phyloP scores from a whole-genome alignment of 75 land plant genomes.

The Picea glauca region DNA sequence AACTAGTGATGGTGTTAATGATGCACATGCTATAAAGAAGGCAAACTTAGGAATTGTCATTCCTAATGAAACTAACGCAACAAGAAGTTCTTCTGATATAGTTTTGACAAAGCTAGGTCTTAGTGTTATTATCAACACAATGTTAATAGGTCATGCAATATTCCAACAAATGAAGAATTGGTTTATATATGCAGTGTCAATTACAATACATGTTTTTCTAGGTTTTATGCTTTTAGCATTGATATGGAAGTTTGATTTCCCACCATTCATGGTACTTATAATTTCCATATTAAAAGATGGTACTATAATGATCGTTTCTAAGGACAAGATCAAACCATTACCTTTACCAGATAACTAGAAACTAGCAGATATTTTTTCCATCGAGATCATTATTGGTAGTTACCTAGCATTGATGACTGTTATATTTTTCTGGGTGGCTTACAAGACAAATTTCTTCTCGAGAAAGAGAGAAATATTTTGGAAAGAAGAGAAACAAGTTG shows the following conservation, averaged over 20 bases:
- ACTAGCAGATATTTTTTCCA: slow-evolving; percentile 64
- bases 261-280: slow-evolving; percentile 34
- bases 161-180: no score
- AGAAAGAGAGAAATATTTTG: slow-evolving; percentile 12
- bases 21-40: slow-evolving; percentile 92
- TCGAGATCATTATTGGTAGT: slow-evolving; percentile 56
- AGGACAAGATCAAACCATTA: no score
- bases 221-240: no score
- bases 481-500: no score
- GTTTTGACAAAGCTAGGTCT: slow-evolving; percentile 93
- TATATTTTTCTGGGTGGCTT: slow-evolving; percentile 54
- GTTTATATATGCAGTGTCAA: no score
- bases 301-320: no score
- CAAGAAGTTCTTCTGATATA: slow-evolving; percentile 91
- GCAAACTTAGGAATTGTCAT: slow-evolving; percentile 95
- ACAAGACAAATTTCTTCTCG: slow-evolving; percentile 50
- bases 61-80: slow-evolving; percentile 95
- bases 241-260: slow-evolving; percentile 11
- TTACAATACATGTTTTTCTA: no score
- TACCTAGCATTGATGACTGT: slow-evolving; percentile 72
- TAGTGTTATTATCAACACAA: slow-evolving; percentile 91
- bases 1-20: slow-evolving; percentile 98
- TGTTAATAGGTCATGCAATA: no score
- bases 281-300: no score
- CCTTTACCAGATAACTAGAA: neutral